phyloP scores from a whole-genome alignment of 2,329 filamentous ascomycete genomes.

The Fusarium humuli region DNA sequence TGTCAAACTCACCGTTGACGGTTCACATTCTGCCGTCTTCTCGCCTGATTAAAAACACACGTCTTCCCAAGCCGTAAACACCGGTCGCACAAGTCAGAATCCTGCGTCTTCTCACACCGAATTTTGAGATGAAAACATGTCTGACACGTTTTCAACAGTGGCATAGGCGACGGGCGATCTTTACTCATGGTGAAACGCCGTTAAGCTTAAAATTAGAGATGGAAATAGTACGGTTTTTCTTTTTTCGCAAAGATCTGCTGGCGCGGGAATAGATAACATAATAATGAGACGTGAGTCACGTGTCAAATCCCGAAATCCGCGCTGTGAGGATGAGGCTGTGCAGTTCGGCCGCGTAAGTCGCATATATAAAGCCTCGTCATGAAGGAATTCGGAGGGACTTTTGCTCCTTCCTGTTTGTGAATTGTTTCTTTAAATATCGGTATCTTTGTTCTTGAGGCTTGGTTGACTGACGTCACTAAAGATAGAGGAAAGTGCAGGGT shows the following conservation, averaged over 20 bases:
- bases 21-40: constrained; percentile 38
- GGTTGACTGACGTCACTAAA: background rate
- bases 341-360: background rate
- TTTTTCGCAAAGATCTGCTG: background rate
- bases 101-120: constrained; percentile 48
- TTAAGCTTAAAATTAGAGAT: background rate
- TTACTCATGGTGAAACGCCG: constrained; percentile 11
- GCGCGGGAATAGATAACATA: background rate
- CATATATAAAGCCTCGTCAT: background rate
- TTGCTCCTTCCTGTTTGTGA: background rate
- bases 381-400: background rate
- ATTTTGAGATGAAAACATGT: constrained; percentile 50
- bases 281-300: background rate
- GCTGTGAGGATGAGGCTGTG: constrained; percentile 2
- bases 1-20: constrained; percentile 19
- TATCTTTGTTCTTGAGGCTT: background rate
- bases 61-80: constrained; percentile 50
- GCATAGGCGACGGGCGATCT: background rate
- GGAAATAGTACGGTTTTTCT: no score
- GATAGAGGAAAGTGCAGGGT: background rate
- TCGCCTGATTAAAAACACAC: constrained; percentile 48
- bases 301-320: background rate
- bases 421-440: background rate
- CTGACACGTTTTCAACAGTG: constrained; percentile 47
- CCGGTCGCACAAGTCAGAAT: constrained; percentile 48